Conservation (phyloP, 2,329 filamentous ascomycete species). For the Sporothrix inflata region DNA sequence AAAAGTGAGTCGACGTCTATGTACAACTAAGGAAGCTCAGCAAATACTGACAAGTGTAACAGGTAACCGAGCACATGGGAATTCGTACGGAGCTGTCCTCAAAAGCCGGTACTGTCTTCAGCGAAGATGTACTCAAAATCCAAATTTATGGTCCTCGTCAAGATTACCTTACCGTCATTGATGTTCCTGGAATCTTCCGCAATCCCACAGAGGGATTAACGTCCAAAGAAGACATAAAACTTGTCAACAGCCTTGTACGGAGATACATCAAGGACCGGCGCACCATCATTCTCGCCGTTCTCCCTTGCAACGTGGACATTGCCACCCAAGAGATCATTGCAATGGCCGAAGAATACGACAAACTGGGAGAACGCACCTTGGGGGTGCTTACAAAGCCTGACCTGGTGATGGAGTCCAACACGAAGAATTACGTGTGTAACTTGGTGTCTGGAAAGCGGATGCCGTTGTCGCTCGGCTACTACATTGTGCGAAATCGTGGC, state of each 20-base stretch:
- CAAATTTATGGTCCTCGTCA: neutral
- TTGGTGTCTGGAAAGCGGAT: neutral
- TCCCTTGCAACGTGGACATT: conserved; percentile 13
- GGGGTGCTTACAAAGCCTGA: neutral
- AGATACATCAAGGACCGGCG: neutral
- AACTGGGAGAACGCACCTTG: neutral
- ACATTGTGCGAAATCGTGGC: neutral
- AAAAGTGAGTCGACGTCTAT: neutral
- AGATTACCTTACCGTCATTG: conserved; percentile 8
- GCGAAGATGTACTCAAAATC: neutral
- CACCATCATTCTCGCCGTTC: neutral
- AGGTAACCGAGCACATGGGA: neutral
- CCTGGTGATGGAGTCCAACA: neutral
- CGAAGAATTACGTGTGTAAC: neutral
- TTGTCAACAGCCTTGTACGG: neutral
- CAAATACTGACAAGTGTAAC: neutral
- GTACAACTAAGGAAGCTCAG: neutral
- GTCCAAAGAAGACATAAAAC: neutral
- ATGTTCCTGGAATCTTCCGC: conserved; percentile 11
- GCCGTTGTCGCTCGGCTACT: neutral
- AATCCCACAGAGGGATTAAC: neutral
- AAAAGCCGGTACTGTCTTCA: neutral
- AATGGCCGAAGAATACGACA: conserved; percentile 5
- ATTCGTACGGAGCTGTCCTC: neutral
- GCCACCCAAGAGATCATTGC: conserved; percentile 16